Evolutionary conservation across 805 yeast species (phyloP), one percentile per base, ranked within the genome.

Genomic region (Dipodascus albidus): DNA sequence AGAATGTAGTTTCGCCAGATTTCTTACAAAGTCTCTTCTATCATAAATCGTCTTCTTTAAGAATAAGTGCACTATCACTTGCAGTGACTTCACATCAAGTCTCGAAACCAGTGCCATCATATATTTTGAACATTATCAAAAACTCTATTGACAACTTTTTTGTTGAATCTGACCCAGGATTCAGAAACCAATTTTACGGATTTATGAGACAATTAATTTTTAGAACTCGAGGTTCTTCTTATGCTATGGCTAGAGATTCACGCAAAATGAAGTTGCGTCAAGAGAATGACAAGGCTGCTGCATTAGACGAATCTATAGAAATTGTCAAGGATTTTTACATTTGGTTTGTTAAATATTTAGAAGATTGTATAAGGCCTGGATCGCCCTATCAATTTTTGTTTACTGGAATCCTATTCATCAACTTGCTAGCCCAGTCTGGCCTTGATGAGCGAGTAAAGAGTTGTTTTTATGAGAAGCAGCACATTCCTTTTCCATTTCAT

Each of bases 181-280:
- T 78, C 0, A 73, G 96, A 62, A 82, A 82, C 57, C 81, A 79
- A 49, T 79, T 86, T 51, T 72, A 74, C 23, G 81, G 91, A 2
- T 62, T 79, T 17, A 67, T 89, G 54, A 76, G 83, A 53, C 79
- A 75, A 53, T 82, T 89, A 57, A 62, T 87, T 11, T 65, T 74
- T 24, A 72, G 96, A 59, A 66, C 86, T 17, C 75, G 85, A 58
- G 93, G 84, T 52, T 85, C 90, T 0, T 67, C 83, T 1, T 81
- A 83, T 63, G 76, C 81, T 0, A 58, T 79, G 23, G 62, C 74
- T 21, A 74, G 87, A 60, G 84, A 81, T 50, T 68, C 72, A 0
- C 65, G 62, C n/a, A 76, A 76, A 54, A 58, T 75, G 51, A 59
- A 64, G 22, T 23, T 31, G 22, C 49, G 49, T n/a, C 56, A 56